These are phyloP conservation scores for Colletotrichum paranaense DNA, from an alignment of 2,329 filamentous ascomycete genomes.

Conservation along the genomic window DNA sequence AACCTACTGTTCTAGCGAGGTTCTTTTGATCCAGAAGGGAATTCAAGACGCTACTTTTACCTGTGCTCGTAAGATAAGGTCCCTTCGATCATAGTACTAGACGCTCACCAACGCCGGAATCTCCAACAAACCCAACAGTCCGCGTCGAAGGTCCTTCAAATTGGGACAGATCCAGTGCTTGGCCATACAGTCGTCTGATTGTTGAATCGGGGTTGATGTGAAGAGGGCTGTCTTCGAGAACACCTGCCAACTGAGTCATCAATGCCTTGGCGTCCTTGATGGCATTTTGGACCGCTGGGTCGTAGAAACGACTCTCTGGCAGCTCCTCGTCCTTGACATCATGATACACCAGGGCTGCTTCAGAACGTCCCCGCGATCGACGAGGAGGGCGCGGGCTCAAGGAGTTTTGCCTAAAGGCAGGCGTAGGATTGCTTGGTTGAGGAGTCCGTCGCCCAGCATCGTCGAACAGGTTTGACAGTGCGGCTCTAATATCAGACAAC, in stretches of 20 bases:
- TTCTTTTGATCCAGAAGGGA: constrained; percentile 54
- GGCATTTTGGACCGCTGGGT: constrained; percentile 47
- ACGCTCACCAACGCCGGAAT: constrained; percentile 56
- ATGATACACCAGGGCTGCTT: neutral
- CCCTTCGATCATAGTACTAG: too few species aligned
- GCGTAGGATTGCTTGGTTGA: too few species aligned
- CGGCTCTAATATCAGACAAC: too few species aligned
- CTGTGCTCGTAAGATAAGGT: constrained; percentile 36
- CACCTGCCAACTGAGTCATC: constrained; percentile 43
- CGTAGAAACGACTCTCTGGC: constrained; percentile 49
- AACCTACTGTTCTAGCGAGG: constrained; percentile 55
- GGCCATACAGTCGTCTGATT: constrained; percentile 47
- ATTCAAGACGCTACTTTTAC: constrained; percentile 62
- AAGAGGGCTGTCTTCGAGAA: constrained; percentile 48
- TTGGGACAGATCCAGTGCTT: constrained; percentile 45
- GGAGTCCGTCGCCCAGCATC: too few species aligned
- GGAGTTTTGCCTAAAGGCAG: too few species aligned
- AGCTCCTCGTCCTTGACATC: constrained; percentile 46
- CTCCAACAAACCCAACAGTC: constrained; percentile 59
- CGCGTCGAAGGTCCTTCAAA: constrained; percentile 53
- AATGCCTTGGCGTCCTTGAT: constrained; percentile 47
- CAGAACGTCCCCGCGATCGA: constrained; percentile 6
- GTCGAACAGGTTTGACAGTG: too few species aligned
- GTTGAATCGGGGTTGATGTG: constrained; percentile 51
- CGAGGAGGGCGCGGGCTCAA: neutral